Percentiles rank a stretch among this genome's conserved stretches.
These are phyloP conservation scores for Heracleum sosnowskyi DNA, from an alignment of 129 eudicot genomes.

Conservation along the genomic window DNA sequence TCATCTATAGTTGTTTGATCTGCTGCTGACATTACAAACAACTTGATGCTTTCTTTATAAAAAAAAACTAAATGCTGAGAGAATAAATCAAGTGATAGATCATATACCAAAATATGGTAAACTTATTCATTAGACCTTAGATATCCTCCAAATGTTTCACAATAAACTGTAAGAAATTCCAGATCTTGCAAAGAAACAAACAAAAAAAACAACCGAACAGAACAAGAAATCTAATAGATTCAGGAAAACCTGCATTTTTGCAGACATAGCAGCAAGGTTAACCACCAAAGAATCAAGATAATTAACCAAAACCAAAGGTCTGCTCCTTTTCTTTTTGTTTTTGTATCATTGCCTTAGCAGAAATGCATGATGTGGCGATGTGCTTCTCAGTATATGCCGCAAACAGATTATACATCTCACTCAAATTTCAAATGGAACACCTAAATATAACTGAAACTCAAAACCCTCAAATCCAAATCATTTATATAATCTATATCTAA, in stretches of 20 bases:
- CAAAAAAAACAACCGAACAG: conserved; percentile 13
- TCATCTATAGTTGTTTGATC: no score
- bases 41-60: no score
- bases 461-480: conserved; percentile 37
- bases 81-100: background rate
- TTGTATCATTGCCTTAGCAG: conserved; percentile 39
- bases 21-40: no score
- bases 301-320: conserved; percentile 14
- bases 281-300: conserved; percentile 5
- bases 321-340: conserved; percentile 16
- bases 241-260: conserved; percentile 16
- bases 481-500: conserved; percentile 42
- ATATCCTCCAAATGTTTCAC: conserved; percentile 41
- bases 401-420: conserved; percentile 75
- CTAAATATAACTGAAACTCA: conserved; percentile 35
- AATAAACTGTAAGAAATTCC: conserved; percentile 20
- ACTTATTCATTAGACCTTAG: conserved; percentile 39
- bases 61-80: background rate
- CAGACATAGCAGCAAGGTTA: conserved; percentile 23
- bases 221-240: conserved; percentile 14
- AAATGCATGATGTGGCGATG: conserved; percentile 43
- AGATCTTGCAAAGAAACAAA: conserved; percentile 7
- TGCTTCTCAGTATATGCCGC: conserved; percentile 56
- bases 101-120: background rate
- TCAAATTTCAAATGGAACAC: conserved; percentile 23